Evolutionary conservation across 106 monocot species (phyloP).

Genomic region (Allium cepa): DNA sequence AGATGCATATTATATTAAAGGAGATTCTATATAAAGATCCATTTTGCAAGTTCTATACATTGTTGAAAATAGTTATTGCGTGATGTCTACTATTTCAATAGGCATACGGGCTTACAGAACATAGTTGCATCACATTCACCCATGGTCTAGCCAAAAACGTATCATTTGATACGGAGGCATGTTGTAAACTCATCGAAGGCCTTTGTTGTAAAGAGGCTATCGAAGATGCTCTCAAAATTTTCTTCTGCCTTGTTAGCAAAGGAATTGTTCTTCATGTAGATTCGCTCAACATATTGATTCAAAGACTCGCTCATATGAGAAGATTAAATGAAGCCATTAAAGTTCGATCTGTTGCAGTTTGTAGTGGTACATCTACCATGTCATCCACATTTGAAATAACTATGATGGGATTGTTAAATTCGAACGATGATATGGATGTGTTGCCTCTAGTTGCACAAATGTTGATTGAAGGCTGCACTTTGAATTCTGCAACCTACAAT

Average conservation of each 20-base stretch:
- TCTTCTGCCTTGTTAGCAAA: slow-evolving; percentile 22
- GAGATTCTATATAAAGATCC: too few species aligned
- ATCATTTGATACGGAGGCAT: slow-evolving; percentile 35
- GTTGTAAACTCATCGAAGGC: slow-evolving; percentile 33
- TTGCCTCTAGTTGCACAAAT: slow-evolving; percentile 43
- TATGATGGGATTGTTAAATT: slow-evolving; percentile 15
- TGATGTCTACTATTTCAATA: too few species aligned
- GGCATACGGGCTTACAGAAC: too few species aligned
- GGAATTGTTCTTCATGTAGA: slow-evolving; percentile 9
- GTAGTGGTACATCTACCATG: slow-evolving; percentile 15
- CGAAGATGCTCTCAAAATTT: slow-evolving; percentile 43
- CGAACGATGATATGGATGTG: slow-evolving; percentile 18
- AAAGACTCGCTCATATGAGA: slow-evolving; percentile 23
- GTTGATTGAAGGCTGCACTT: slow-evolving; percentile 38
- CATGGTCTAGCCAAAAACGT: slow-evolving; percentile 11
- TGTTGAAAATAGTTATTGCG: too few species aligned
- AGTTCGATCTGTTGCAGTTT: slow-evolving; percentile 33
- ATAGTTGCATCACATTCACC: too few species aligned
- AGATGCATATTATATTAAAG: too few species aligned
- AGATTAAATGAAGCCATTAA: slow-evolving; percentile 46
- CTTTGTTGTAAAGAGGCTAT: slow-evolving; percentile 41
- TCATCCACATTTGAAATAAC: slow-evolving; percentile 24
- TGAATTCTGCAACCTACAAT: slow-evolving; percentile 29
- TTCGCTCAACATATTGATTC: slow-evolving; percentile 30
- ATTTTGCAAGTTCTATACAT: too few species aligned